A percentile compares a stretch with the other conserved stretches of the same genome.
Conservation (phyloP, 177 flowering plant species). For the Tripterygium wilfordii region DNA sequence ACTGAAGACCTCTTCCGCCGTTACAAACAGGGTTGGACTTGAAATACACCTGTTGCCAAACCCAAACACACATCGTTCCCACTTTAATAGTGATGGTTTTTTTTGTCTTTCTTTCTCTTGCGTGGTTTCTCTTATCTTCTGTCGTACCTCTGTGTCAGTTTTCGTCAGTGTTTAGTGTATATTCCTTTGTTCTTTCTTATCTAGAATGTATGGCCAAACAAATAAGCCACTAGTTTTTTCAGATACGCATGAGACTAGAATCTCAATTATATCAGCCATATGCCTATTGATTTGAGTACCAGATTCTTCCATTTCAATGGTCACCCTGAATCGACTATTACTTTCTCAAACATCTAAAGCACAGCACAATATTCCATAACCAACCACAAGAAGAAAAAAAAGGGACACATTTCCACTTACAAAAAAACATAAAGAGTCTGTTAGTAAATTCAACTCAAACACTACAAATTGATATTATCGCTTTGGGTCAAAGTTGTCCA, state of each 20-base stretch:
- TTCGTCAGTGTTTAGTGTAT: conserved; percentile 1
- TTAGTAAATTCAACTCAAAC: too few relatives aligned
- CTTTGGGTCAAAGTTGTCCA: too few relatives aligned
- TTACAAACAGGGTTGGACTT: conserved; percentile 66
- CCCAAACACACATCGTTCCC: background rate
- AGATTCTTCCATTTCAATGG: conserved; percentile 2
- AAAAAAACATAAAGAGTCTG: too few relatives aligned
- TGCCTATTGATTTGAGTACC: background rate
- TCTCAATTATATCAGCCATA: background rate
- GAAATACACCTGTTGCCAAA: conserved; percentile 5
- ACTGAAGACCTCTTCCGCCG: conserved; percentile 68
- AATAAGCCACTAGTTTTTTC: too few relatives aligned
- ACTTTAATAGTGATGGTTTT: background rate
- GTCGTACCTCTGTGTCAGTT: background rate
- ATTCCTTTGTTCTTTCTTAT: conserved; percentile 5
- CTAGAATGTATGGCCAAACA: background rate
- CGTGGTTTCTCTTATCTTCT: background rate
- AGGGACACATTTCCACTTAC: too few relatives aligned
- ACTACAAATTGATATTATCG: too few relatives aligned
- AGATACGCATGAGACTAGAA: conserved; percentile 3
- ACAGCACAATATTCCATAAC: too few relatives aligned
- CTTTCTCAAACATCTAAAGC: too few relatives aligned
- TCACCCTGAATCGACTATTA: too few relatives aligned
- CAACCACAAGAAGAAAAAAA: too few relatives aligned
- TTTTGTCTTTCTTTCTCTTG: conserved; percentile 1